Percentiles rank a stretch among this genome's conserved stretches.
These are phyloP conservation scores for Pythium rhizo-oryzae DNA, from an alignment of 352 stramenopile genomes.

Conservation along the genomic window DNA sequence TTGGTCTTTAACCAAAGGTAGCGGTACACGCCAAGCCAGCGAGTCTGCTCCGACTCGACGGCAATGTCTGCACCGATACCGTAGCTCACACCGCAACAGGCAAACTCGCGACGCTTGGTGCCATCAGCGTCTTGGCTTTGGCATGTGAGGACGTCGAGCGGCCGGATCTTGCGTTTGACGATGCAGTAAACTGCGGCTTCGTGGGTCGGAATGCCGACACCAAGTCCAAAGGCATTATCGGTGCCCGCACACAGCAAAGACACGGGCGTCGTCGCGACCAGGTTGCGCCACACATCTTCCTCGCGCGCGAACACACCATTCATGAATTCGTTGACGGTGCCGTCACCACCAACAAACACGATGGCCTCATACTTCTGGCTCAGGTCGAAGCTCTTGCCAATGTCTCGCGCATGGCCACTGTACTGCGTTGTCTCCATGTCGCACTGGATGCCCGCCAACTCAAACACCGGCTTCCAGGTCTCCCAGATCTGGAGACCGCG, in stretches of 20 bases:
- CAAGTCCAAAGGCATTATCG: constrained; percentile 79
- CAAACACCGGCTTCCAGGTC: constrained; percentile 58
- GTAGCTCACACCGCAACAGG: constrained; percentile 76
- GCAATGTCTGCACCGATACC: constrained; percentile 77
- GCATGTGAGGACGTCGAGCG: constrained; percentile 69
- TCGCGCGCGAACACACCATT: constrained; percentile 74
- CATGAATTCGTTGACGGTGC: constrained; percentile 87
- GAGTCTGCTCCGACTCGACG: constrained; percentile 68
- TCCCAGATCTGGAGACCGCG: constrained; percentile 65
- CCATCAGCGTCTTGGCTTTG: constrained; percentile 51
- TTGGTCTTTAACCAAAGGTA: constrained; percentile 81
- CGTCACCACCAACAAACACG: constrained; percentile 78
- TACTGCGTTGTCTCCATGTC: constrained; percentile 80
- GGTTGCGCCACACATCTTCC: constrained; percentile 70
- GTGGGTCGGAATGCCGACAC: constrained; percentile 68
- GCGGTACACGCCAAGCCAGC: constrained; percentile 71
- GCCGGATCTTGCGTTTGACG: constrained; percentile 83
- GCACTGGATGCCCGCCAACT: constrained; percentile 67
- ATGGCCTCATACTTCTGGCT: constrained; percentile 71
- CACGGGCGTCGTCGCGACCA: constrained; percentile 73
- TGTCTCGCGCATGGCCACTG: constrained; percentile 71
- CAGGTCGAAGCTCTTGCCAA: constrained; percentile 60
- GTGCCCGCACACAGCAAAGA: constrained; percentile 74
- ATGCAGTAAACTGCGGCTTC: constrained; percentile 74
- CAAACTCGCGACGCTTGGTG: constrained; percentile 59